phyloP scores from a whole-genome alignment of 208 protist genomes.

The Borovskyia barvae region DNA sequence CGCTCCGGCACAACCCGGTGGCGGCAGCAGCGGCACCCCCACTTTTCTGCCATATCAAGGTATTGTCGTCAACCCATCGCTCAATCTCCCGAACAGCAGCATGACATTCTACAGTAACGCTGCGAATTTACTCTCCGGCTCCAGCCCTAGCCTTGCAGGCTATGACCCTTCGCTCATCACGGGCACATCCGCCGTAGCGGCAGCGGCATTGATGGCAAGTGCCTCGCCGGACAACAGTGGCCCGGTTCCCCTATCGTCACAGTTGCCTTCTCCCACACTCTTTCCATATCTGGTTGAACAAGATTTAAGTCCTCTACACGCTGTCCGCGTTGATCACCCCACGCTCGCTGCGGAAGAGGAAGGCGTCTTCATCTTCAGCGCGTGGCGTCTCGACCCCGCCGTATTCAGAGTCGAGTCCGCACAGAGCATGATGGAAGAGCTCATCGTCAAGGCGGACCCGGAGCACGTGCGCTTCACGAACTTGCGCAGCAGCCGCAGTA shows the following conservation, averaged over 20 bases:
- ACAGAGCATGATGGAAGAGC: conserved; percentile 87
- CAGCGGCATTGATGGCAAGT: not conserved
- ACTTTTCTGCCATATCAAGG: no score
- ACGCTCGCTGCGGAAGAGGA: conserved; percentile 82
- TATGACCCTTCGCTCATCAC: not conserved
- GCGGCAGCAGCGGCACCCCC: no score
- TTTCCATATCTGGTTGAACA: conserved; percentile 26
- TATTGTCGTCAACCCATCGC: no score
- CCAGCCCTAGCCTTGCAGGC: not conserved
- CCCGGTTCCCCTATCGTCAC: not conserved
- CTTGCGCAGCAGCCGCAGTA: conserved; percentile 72
- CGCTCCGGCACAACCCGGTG: no score
- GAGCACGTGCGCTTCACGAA: conserved; percentile 88
- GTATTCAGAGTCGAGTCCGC: conserved; percentile 84
- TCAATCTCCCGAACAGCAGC: conserved; percentile 1
- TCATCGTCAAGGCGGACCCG: conserved; percentile 89
- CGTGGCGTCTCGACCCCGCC: conserved; percentile 80
- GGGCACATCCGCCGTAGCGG: not conserved
- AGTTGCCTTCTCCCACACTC: conserved; percentile 11
- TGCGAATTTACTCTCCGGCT: not conserved
- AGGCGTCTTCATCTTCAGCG: conserved; percentile 82
- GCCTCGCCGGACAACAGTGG: not conserved
- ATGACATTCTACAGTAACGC: not conserved
- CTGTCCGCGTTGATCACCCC: conserved; percentile 63
- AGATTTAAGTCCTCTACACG: conserved; percentile 52